A percentile compares a stretch with the other conserved stretches of the same genome.
phyloP scores from a whole-genome alignment of 768 basidiomycete genomes.

The Flagelloscypha sp. region DNA sequence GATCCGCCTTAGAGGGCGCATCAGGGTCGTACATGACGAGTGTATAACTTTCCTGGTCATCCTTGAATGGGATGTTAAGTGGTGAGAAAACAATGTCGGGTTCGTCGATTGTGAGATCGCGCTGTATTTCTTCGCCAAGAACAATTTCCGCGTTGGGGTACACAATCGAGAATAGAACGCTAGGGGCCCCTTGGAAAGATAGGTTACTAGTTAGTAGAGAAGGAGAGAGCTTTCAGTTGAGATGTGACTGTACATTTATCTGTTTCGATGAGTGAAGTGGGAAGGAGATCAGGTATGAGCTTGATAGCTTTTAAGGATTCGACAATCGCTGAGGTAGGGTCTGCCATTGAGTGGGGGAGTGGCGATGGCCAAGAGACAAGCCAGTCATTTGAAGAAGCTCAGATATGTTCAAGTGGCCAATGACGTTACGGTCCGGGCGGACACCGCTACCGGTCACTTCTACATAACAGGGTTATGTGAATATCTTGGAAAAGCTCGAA shows the following conservation, averaged over 20 bases:
- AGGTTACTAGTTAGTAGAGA: not conserved
- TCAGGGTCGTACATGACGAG: slow-evolving; percentile 54
- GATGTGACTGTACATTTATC: not conserved
- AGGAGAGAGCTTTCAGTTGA: not conserved
- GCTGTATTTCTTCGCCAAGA: slow-evolving; percentile 22
- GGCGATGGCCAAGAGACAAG: too few species aligned
- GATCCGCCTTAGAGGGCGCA: slow-evolving; percentile 42
- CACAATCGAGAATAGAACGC: slow-evolving; percentile 34
- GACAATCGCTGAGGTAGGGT: slow-evolving; percentile 26
- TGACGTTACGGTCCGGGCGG: too few species aligned
- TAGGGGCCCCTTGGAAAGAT: not conserved
- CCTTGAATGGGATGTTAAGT: slow-evolving; percentile 20
- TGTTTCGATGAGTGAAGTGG: slow-evolving; percentile 8
- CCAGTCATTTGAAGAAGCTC: too few species aligned
- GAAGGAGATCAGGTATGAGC: slow-evolving; percentile 41
- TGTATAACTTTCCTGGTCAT: slow-evolving; percentile 34
- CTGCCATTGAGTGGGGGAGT: too few species aligned
- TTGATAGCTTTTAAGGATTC: slow-evolving; percentile 26
- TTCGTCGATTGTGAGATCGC: slow-evolving; percentile 35
- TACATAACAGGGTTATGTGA: too few species aligned
- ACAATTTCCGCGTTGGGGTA: slow-evolving; percentile 31
- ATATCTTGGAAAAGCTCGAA: too few species aligned
- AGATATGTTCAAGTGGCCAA: too few species aligned
- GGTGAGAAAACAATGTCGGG: slow-evolving; percentile 41
- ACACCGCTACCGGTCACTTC: too few species aligned